Base-by-base conservation (phyloP, 352 stramenopile species). In the Blastocystis sp. region DNA sequence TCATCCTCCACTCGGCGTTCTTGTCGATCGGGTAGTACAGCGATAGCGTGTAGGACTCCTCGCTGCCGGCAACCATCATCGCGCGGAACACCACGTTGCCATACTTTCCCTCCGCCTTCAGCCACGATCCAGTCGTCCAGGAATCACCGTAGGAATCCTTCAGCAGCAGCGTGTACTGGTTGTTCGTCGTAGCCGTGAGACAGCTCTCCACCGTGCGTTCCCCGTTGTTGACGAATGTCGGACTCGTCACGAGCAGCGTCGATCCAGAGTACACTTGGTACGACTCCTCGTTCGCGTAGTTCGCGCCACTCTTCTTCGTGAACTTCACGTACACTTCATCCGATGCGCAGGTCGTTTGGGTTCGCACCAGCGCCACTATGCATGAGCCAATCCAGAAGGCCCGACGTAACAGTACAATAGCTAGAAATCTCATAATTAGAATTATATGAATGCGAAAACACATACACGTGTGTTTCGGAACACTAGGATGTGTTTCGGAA, bases 91-190 rank as follows among this genome's bases (percentile, higher is more conserved):
- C 38, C 2, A 21, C 71, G 21, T 81, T 81, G 10, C 48, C 71
- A 64, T 40, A 64, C 52, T 53, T 19, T 48, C 71, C 71, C 11
- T 81, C 23, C 10, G 66, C 45, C 11, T 21, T 43, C 0, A 81
- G 52, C 17, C n/a, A 81, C 19, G 71, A 56, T 23, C 71, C 71
- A 52, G 2, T 7, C 10, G 2, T 34, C 71, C 71, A 81, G 41
- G 71, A 81, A 64, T 81, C 71, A 64, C 71, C 71, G 66, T 81
- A 81, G 5, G 48, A 64, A 65, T 81, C 71, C 21, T 66, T 64
- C 9, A 81, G 21, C 34, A 34, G 19, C 0, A 81, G 2, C 17
- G 71, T 81, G 71, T 81, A 81, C 21, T 81, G 71, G 66, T 81
- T 81, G 23, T 81, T 81, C 0, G 71, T 66, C 5, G 71, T 53